Percentiles rank a stretch among this genome's conserved stretches.
Evolutionary conservation across 768 basidiomycete species (phyloP).

Genomic region (Holtermannia corniformis): DNA sequence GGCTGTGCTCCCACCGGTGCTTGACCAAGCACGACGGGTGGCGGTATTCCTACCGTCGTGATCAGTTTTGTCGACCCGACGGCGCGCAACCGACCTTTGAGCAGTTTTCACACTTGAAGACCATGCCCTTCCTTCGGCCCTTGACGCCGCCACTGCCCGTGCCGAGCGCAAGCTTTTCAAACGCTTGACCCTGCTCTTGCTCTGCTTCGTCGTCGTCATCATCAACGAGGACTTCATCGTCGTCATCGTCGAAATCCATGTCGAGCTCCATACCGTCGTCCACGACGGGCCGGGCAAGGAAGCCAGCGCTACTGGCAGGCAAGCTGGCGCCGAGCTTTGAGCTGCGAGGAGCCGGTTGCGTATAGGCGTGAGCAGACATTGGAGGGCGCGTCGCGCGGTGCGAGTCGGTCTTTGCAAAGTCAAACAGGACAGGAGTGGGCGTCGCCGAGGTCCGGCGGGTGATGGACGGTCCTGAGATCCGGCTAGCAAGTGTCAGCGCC

Average conservation of each 20-base stretch:
- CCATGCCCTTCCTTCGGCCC: constrained; percentile 67
- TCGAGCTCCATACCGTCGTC: constrained; percentile 36
- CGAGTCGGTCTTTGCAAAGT: constrained; percentile 35
- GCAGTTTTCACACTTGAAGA: constrained; percentile 88
- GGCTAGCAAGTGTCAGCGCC: constrained; percentile 12
- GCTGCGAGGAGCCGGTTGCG: not conserved
- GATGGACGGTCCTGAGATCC: constrained; percentile 9
- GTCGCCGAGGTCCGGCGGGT: constrained; percentile 12
- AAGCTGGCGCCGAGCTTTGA: not conserved
- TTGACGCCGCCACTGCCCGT: constrained; percentile 40
- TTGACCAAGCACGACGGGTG: constrained; percentile 94
- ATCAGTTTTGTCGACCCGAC: not conserved
- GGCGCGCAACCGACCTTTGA: constrained; percentile 58
- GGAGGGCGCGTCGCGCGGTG: not conserved
- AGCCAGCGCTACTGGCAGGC: not conserved
- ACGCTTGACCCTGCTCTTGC: constrained; percentile 17
- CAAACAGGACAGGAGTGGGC: constrained; percentile 30
- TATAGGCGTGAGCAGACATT: not conserved
- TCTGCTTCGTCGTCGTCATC: constrained; percentile 25
- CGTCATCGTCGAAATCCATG: constrained; percentile 33
- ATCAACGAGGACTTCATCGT: constrained; percentile 2
- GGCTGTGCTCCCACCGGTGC: constrained; percentile 95
- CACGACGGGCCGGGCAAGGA: not conserved
- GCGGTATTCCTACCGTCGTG: constrained; percentile 40
- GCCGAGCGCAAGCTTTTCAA: constrained; percentile 31